phyloP scores from a whole-genome alignment of 805 yeast genomes.

The Candida golubevii region DNA sequence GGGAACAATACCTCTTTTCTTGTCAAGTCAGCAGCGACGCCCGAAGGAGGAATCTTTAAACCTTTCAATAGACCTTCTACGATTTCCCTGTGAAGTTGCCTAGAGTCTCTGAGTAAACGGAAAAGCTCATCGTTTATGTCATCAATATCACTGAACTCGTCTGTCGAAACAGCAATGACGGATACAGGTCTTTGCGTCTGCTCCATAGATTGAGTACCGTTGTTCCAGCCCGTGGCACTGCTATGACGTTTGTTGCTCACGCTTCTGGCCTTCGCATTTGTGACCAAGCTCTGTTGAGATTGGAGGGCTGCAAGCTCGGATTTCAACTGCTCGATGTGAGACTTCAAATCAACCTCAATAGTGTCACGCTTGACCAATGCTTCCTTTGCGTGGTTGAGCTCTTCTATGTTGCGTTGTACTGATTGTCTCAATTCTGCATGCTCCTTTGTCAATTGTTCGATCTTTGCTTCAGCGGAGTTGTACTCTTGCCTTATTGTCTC shows the following conservation, averaged over 20 bases:
- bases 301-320: conserved; percentile 47
- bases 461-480: conserved; percentile 52
- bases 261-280: conserved; percentile 29
- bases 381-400: conserved; percentile 56
- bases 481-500: conserved; percentile 51
- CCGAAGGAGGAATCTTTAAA: conserved; percentile 79
- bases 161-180: conserved; percentile 53
- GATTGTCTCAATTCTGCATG: conserved; percentile 63
- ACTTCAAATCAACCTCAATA: conserved; percentile 62
- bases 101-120: conserved; percentile 66
- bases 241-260: conserved; percentile 39
- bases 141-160: conserved; percentile 53
- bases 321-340: conserved; percentile 54
- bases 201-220: conserved; percentile 30
- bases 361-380: conserved; percentile 56
- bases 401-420: conserved; percentile 55
- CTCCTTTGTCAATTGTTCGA: conserved; percentile 55
- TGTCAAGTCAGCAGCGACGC: conserved; percentile 76
- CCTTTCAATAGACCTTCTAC: conserved; percentile 83
- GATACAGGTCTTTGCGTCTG: conserved; percentile 54
- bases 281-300: conserved; percentile 33
- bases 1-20: conserved; percentile 94
- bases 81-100: conserved; percentile 72
- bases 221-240: conserved; percentile 33
- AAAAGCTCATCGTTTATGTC: conserved; percentile 74